Evolutionary conservation across 441 rosid genomes (phyloP), one percentile per base, ranked within the genome.

Genomic region (Caryocar brasiliense): DNA sequence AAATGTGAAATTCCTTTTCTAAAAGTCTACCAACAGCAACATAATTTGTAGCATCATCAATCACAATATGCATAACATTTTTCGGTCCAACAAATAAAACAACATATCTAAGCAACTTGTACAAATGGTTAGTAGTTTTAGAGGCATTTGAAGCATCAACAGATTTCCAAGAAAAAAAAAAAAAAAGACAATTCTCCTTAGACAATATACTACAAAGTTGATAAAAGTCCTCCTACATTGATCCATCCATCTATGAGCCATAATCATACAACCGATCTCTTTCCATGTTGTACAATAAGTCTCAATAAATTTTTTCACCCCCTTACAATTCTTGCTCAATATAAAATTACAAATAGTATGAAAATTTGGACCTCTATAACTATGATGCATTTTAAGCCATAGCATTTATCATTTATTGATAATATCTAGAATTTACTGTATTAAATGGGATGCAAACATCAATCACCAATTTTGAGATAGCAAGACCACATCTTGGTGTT

Each of bases 121-220:
- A 54, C 3, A 59, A 6, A 1, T 0, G 26, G 0, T 43, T 0
- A 1, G 5, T 18, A 21, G 24, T 11, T 9, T 26, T 48, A 2
- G n/a, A 7, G 15, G 33, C 0, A 41, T 54, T 3, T 5, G 21
- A 63, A 12, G 52, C 63, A 68, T 54, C 42, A 13, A 58, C 25
- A 19, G 14, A 47, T 12, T 42, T 58, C 3, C 14, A 37, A 37
- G 6, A 37, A 1, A 14, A n/a, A n/a, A n/a, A n/a, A n/a, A n/a
- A n/a, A 63, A 2, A 47, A 63, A 63, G 9, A 23, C 4, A 3
- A 22, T 26, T 3, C 48, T 20, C 21, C 3, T 51, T 0, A 5
- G 59, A 39, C 40, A 55, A 54, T 54, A 50, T 0, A 60, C 48
- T 1, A 60, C 11, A 0, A 62, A 47, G n/a, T 33, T 40, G 3